Evolutionary conservation across 495 filamentous ascomycete genomes (phyloP).

Genomic region (Lophiostoma macrostomum): DNA sequence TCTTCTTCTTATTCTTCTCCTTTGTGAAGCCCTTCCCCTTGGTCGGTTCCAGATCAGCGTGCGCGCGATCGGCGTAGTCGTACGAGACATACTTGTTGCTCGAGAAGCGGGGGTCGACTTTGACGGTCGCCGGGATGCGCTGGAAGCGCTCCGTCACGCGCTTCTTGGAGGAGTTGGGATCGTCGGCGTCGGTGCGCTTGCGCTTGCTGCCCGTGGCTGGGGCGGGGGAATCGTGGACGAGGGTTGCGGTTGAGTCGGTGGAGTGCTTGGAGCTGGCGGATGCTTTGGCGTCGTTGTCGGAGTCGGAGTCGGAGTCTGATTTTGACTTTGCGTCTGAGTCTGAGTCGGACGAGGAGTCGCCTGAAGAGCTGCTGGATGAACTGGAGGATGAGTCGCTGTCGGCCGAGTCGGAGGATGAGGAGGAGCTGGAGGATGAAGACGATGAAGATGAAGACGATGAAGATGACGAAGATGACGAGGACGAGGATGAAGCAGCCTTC

Average conservation of each 20-base stretch:
- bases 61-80: constrained; percentile 84
- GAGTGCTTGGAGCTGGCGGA: constrained; percentile 18
- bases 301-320: constrained; percentile 22
- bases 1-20: constrained; percentile 98
- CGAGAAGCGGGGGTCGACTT: constrained; percentile 59
- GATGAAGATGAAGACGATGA: constrained; percentile 4
- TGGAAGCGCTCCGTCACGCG: constrained; percentile 40
- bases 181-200: constrained; percentile 41
- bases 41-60: constrained; percentile 81
- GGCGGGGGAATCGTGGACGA: constrained; percentile 22
- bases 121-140: constrained; percentile 56
- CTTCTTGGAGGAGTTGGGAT: constrained; percentile 7
- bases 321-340: constrained; percentile 19
- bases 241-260: constrained; percentile 38
- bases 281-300: constrained; percentile 11
- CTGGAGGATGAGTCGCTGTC: too few species aligned
- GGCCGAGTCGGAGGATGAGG: too few species aligned
- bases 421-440: too few species aligned
- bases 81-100: constrained; percentile 75
- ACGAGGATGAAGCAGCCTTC: constrained; percentile 8
- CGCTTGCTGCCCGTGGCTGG: constrained; percentile 21
- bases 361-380: background rate
- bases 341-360: constrained; percentile 19
- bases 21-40: constrained; percentile 98
- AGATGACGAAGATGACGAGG: constrained; percentile 4